These are phyloP conservation scores for Pyronema omphalodes DNA, from an alignment of 495 filamentous ascomycete genomes.

Conservation along the genomic window DNA sequence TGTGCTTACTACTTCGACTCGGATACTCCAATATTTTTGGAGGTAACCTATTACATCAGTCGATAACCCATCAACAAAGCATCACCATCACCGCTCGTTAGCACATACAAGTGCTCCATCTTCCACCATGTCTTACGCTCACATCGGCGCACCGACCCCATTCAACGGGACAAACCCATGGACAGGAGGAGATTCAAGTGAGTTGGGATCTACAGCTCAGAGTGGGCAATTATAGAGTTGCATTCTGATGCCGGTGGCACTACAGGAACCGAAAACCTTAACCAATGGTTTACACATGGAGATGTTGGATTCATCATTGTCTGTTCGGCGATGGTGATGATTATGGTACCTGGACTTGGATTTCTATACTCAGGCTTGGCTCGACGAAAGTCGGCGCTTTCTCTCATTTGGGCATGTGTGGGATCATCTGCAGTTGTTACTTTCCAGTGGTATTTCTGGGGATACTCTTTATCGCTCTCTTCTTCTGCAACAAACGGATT, in stretches of 20 bases:
- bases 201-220: slow-evolving; percentile 24
- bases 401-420: slow-evolving; percentile 85
- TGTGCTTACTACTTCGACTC: not conserved
- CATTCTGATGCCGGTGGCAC: slow-evolving; percentile 2
- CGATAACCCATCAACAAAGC: not conserved
- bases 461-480: slow-evolving; percentile 84
- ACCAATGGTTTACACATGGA: slow-evolving; percentile 31
- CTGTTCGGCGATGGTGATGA: slow-evolving; percentile 78
- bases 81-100: not conserved
- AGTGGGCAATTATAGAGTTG: not conserved
- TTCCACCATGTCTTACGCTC: slow-evolving; percentile 53
- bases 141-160: slow-evolving; percentile 53
- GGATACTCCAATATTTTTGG: not conserved
- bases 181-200: slow-evolving; percentile 68
- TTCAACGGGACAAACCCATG: slow-evolving; percentile 59
- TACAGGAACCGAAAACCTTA: slow-evolving; percentile 16
- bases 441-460: slow-evolving; percentile 99
- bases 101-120: not conserved
- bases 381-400: slow-evolving; percentile 83
- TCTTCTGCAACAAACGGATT: slow-evolving; percentile 59
- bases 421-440: slow-evolving; percentile 76
- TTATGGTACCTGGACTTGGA: slow-evolving; percentile 87
- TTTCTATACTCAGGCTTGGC: slow-evolving; percentile 99
- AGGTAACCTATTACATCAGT: not conserved
- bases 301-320: slow-evolving; percentile 82